Percentiles rank a stretch among this genome's conserved stretches.
phyloP scores from a whole-genome alignment of 306 rosid species.

The Cucumis melo region DNA sequence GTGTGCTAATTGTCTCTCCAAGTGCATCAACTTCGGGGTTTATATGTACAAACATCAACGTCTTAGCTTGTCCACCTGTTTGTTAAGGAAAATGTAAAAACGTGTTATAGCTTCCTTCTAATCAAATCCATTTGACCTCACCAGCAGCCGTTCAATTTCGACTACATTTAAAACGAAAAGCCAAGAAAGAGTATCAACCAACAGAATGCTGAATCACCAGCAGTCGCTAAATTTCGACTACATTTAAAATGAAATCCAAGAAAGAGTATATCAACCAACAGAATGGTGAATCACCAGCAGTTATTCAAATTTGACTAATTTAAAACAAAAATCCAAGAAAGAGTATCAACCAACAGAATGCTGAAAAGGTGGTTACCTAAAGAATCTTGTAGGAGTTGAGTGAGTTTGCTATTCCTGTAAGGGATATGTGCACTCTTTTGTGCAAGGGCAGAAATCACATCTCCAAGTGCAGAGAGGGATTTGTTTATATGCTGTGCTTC shows the following conservation, averaged over 20 bases:
- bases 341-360: too few relatives aligned
- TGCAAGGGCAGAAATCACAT: slow-evolving; percentile 92
- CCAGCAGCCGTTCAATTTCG: not conserved
- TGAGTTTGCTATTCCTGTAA: slow-evolving; percentile 93
- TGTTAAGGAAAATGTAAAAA: not conserved
- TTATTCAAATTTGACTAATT: not conserved
- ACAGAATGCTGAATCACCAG: not conserved
- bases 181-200: not conserved
- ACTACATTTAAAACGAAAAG: slow-evolving; percentile 9
- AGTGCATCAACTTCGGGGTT: slow-evolving; percentile 71
- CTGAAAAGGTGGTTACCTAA: slow-evolving; percentile 33
- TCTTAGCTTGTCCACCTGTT: slow-evolving; percentile 91
- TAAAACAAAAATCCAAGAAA: too few relatives aligned
- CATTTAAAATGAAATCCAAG: slow-evolving; percentile 2
- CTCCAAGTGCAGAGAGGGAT: slow-evolving; percentile 97
- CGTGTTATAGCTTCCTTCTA: not conserved
- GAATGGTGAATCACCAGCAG: not conserved
- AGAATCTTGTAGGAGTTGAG: slow-evolving; percentile 94
- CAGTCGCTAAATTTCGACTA: not conserved
- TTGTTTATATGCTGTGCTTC: slow-evolving; percentile 92
- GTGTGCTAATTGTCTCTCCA: slow-evolving; percentile 95
- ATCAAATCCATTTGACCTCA: not conserved
- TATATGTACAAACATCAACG: slow-evolving; percentile 98
- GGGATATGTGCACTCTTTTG: slow-evolving; percentile 87
- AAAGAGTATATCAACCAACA: not conserved